A percentile compares a stretch with the other conserved stretches of the same genome.
Evolutionary conservation across 768 basidiomycete species (phyloP).

Genomic region (Rhizopogon salebrosus): DNA sequence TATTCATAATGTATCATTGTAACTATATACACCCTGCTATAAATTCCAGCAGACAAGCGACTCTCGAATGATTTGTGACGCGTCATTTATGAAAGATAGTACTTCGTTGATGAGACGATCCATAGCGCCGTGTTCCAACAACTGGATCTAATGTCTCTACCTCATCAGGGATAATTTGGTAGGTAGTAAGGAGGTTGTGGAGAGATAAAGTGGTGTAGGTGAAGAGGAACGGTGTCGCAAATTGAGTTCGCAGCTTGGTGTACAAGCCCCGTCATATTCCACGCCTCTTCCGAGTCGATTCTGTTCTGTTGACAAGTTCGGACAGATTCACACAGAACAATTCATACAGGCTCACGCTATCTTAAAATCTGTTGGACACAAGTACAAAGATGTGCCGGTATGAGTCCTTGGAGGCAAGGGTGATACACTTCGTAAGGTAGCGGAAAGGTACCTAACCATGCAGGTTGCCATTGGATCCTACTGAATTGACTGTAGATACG

Average conservation of each 20-base stretch:
- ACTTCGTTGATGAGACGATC: too few species aligned
- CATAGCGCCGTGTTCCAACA: too few species aligned
- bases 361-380: conserved; percentile 53
- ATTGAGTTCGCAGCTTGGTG: conserved; percentile 59
- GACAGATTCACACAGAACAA: conserved; percentile 64
- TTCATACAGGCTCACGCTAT: conserved; percentile 91
- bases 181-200: too few species aligned
- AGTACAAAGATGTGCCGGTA: conserved; percentile 70
- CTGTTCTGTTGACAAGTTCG: conserved; percentile 1
- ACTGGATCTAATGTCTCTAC: too few species aligned
- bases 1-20: too few species aligned
- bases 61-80: too few species aligned
- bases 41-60: too few species aligned
- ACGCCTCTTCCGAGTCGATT: conserved; percentile 10
- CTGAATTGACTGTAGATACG: conserved; percentile 58
- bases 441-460: conserved; percentile 54
- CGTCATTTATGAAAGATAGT: too few species aligned
- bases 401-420: conserved; percentile 81
- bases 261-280: conserved; percentile 37
- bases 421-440: conserved; percentile 75
- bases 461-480: conserved; percentile 6
- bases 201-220: conserved; percentile 64
- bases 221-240: conserved; percentile 60
- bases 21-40: too few species aligned
- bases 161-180: too few species aligned